A percentile compares a stretch with the other conserved stretches of the same genome.
Evolutionary conservation across 2,329 filamentous ascomycete genomes (phyloP).

Genomic region (Atkinsonella texensis): DNA sequence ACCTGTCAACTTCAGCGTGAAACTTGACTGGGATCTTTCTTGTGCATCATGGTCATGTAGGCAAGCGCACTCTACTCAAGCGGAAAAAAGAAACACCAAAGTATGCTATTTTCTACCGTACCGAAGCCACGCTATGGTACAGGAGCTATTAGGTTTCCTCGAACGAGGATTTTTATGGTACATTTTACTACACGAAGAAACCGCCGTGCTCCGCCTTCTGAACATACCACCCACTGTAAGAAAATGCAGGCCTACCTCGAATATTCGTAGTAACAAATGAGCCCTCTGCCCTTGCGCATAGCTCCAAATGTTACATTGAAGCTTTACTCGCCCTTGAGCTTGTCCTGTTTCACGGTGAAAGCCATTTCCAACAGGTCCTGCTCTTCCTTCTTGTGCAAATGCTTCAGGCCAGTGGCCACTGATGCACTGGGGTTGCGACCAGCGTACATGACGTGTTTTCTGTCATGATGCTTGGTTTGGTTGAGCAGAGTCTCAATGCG

Average conservation of each 20-base stretch:
- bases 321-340: constrained; percentile 53
- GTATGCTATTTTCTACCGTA: constrained; percentile 6
- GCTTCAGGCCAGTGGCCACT: constrained; percentile 88
- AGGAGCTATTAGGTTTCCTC: constrained; percentile 4
- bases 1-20: background rate
- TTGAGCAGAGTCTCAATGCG: constrained; percentile 95
- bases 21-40: background rate
- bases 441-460: constrained; percentile 94
- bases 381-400: constrained; percentile 83
- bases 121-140: constrained; percentile 6
- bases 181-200: constrained; percentile 7
- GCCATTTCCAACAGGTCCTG: constrained; percentile 62
- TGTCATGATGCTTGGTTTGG: constrained; percentile 81
- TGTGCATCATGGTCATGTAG: background rate
- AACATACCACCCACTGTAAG: background rate
- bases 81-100: background rate
- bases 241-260: background rate
- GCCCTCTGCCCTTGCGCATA: background rate
- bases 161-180: constrained; percentile 7
- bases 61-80: background rate
- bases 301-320: background rate
- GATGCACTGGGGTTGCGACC: constrained; percentile 87
- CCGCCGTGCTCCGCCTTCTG: background rate
- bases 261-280: background rate
- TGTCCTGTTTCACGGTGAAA: constrained; percentile 53